Conservation (phyloP, 2,329 filamentous ascomycete genomes). For the Trichoderma semiorbis region DNA sequence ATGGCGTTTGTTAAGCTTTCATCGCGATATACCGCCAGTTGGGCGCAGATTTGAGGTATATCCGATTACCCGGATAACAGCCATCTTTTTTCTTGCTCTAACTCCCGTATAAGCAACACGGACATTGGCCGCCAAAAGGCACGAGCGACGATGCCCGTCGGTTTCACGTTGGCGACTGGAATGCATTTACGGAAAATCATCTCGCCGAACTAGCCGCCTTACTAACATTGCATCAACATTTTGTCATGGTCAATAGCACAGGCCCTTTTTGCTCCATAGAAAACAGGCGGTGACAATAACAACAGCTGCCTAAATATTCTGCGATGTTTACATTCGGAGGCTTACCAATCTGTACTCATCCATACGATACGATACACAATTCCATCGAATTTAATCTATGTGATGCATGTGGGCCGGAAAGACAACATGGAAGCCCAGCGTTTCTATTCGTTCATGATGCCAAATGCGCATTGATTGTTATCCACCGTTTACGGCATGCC, state of each 20-base stretch:
- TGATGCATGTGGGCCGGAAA: slow-evolving; percentile 1
- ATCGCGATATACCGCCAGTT: not conserved
- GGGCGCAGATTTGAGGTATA: not conserved
- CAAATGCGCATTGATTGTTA: not conserved
- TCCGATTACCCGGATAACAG: slow-evolving; percentile 1
- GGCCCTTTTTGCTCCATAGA: not conserved
- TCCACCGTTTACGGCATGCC: not conserved
- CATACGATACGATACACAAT: not conserved
- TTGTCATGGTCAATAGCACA: not conserved
- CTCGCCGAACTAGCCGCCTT: not conserved
- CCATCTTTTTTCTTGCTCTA: not conserved
- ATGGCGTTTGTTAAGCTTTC: not conserved
- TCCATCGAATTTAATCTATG: not conserved
- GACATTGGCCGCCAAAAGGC: not conserved
- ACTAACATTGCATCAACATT: not conserved
- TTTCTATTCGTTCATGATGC: not conserved
- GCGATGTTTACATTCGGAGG: not conserved
- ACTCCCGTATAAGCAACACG: not conserved
- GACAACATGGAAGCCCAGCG: not conserved
- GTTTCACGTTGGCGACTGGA: not conserved
- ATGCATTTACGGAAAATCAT: not conserved
- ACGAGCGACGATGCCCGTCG: not conserved
- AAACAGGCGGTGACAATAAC: not conserved
- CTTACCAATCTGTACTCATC: not conserved
- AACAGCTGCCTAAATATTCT: not conserved